Conservation (phyloP, 495 filamentous ascomycete species). For the Xylaria scruposa region DNA sequence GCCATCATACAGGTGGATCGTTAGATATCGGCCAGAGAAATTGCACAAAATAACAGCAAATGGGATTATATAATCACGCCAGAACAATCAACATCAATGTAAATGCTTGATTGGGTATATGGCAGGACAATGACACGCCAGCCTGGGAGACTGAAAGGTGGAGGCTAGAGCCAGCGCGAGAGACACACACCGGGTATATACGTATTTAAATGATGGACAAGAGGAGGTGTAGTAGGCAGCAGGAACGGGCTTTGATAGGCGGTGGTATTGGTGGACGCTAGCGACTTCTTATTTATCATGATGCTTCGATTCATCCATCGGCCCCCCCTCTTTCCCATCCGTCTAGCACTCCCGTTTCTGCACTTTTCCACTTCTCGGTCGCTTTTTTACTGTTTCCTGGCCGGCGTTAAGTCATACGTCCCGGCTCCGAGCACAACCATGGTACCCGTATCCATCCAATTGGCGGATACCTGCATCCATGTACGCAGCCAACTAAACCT, state of each 20-base stretch:
- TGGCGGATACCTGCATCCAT: neutral
- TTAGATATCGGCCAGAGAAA: neutral
- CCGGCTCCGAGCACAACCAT: conserved; percentile 27
- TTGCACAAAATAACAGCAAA: neutral
- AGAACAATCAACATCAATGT: neutral
- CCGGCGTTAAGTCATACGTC: conserved; percentile 22
- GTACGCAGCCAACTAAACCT: neutral
- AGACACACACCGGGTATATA: neutral
- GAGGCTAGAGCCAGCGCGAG: neutral
- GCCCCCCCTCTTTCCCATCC: conserved; percentile 32
- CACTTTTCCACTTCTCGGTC: neutral
- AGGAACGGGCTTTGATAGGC: conserved; percentile 20
- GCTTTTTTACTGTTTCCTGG: neutral
- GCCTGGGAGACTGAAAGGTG: neutral
- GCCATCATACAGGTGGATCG: neutral
- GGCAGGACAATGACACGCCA: neutral
- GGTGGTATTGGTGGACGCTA: conserved; percentile 17
- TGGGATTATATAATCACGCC: neutral
- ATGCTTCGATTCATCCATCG: conserved; percentile 39
- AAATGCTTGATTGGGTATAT: neutral
- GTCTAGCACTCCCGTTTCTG: conserved; percentile 3
- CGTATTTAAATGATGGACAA: neutral
- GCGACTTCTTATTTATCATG: conserved; percentile 29
- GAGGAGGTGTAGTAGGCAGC: conserved; percentile 12
- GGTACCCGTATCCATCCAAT: conserved; percentile 2